Percentiles rank a stretch among this genome's conserved stretches.
Evolutionary conservation across 345 rosid genomes (phyloP).

Genomic region (Hibiscus trionum): DNA sequence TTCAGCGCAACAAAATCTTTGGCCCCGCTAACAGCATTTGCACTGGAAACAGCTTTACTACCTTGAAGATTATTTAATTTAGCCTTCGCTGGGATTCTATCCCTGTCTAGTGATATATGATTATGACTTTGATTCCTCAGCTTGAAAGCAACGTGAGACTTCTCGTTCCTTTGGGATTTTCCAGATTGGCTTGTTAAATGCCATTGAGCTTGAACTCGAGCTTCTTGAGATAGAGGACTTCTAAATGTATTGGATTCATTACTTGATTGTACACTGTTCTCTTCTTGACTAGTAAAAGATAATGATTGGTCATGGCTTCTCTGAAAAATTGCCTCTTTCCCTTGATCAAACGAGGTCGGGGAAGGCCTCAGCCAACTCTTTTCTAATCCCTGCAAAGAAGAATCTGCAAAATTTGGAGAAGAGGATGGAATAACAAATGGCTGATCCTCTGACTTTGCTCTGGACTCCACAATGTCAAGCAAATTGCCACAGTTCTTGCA

Average conservation of each 20-base stretch:
- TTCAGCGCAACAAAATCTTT: conserved; percentile 60
- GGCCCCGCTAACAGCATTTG: conserved; percentile 27
- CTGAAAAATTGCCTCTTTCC: conserved; percentile 25
- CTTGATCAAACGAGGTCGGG: conserved; percentile 16
- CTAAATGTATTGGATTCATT: conserved; percentile 19
- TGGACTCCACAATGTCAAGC: conserved; percentile 36
- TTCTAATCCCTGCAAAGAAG: conserved; percentile 19
- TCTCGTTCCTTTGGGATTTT: conserved; percentile 40
- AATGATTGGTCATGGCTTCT: conserved; percentile 26
- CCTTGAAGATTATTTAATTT: conserved; percentile 28
- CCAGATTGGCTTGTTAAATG: conserved; percentile 20
- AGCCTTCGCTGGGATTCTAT: conserved; percentile 29
- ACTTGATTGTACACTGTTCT: conserved; percentile 9
- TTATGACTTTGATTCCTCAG: conserved; percentile 22
- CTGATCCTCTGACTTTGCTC: conserved; percentile 23
- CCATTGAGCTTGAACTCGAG: conserved; percentile 16
- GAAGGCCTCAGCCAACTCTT: conserved; percentile 22
- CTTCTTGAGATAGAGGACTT: conserved; percentile 19
- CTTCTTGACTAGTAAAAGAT: conserved; percentile 14
- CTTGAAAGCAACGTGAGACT: conserved; percentile 17
- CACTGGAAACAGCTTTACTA: conserved; percentile 36
- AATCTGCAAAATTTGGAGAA: conserved; percentile 12
- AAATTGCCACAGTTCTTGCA: conserved; percentile 64
- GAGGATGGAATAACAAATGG: conserved; percentile 15
- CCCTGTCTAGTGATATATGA: conserved; percentile 27